Conservation (phyloP, 306 rosid species). For the Casuarina glauca region DNA sequence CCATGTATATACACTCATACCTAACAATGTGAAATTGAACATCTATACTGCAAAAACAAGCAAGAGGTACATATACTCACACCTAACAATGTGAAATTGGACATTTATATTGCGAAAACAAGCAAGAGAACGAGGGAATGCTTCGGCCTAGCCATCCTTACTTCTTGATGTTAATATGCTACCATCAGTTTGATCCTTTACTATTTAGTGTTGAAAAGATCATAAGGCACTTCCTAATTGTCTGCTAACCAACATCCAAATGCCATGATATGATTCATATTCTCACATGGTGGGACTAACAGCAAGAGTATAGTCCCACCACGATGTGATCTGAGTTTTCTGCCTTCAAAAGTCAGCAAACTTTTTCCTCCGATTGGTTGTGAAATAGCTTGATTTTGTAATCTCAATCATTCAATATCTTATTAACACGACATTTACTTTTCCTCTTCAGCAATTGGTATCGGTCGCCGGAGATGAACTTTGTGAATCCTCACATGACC, state of each 20-base stretch:
- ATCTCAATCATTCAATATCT: conserved; percentile 35
- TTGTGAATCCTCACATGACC: conserved; percentile 40
- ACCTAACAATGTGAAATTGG: too few species aligned
- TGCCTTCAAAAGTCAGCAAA: conserved; percentile 29
- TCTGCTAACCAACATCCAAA: conserved; percentile 20
- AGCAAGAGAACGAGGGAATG: not conserved
- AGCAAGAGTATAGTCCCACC: conserved; percentile 38
- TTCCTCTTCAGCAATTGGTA: not conserved
- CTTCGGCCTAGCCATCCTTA: not conserved
- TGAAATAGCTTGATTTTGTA: conserved; percentile 41
- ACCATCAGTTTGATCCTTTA: not conserved
- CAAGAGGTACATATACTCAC: too few species aligned
- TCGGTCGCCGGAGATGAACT: conserved; percentile 25
- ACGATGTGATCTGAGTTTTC: conserved; percentile 29
- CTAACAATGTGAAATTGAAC: too few species aligned
- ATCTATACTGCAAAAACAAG: too few species aligned
- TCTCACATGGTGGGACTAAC: conserved; percentile 38
- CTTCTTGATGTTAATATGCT: not conserved
- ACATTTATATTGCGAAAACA: too few species aligned
- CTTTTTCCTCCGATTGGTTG: conserved; percentile 37
- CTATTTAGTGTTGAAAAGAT: not conserved
- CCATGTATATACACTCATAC: too few species aligned
- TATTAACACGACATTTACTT: not conserved
- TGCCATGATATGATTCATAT: conserved; percentile 33
- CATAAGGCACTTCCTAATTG: conserved; percentile 12